Percentiles rank a stretch among this genome's conserved stretches.
Conservation (phyloP, 75 land plant species). For the Cryptomeria japonica region DNA sequence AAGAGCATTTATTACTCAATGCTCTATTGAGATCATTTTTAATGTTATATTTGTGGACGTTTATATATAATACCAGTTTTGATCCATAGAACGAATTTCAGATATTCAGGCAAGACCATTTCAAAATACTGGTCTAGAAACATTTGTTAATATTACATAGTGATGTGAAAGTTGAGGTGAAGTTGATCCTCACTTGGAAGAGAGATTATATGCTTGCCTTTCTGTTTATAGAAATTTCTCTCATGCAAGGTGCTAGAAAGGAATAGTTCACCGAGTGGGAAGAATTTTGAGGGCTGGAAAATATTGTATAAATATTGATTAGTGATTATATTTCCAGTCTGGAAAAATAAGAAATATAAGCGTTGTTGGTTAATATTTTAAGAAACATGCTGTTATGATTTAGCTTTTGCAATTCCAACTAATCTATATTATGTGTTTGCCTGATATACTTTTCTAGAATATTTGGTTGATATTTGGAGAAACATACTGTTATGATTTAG, state of each 20-base stretch:
- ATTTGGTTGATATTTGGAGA: background rate
- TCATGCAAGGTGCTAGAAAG: background rate
- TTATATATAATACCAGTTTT: background rate
- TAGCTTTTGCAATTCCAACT: no score
- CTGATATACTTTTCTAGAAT: no score
- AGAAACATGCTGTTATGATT: no score
- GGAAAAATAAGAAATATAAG: background rate
- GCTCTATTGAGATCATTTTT: background rate
- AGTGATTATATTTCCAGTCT: background rate
- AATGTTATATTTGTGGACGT: background rate
- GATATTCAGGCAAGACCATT: background rate
- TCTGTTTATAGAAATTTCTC: background rate
- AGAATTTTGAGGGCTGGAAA: background rate
- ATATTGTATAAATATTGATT: background rate
- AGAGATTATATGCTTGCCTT: background rate
- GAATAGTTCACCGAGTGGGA: background rate
- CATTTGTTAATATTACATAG: background rate
- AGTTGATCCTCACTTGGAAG: background rate
- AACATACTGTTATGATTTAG: background rate
- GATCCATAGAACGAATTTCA: background rate
- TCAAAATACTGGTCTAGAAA: background rate
- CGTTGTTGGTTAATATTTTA: background rate
- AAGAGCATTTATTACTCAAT: background rate
- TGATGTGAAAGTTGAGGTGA: background rate
- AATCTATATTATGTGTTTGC: no score